Evolutionary conservation across 2,329 filamentous ascomycete genomes (phyloP), one percentile per base, ranked within the genome.

Genomic region (Talaromyces sp.): DNA sequence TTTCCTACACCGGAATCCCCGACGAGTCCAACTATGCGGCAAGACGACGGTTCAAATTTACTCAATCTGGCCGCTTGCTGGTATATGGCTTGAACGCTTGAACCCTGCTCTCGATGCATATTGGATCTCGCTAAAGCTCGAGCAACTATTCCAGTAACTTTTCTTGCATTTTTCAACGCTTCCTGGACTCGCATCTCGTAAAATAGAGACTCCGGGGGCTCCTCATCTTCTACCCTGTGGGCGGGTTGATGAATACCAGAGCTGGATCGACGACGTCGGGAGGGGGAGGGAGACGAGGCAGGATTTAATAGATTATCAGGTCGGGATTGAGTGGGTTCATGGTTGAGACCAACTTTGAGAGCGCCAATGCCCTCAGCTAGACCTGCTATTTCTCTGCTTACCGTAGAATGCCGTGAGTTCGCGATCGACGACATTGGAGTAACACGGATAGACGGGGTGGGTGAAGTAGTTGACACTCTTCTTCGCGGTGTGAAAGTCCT

Each of bases 211-310:
- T 62, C 31, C 27, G 60, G 60, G 49, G 60, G 60, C 45, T 62
- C 60, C 22, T 62, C 60, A 31, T 62, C 60, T 54, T 62, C 60
- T 62, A 62, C 60, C 31, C 22, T 62, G 35, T 62, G 60, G 10
- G 60, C 2, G 5, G 60, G 19, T 54, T 17, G 47, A 54, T 54
- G n/a, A 13, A 52, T 11, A 7, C 22, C 35, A 52, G 60, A 54
- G 22, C 60, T 31, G 22, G 60, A 62, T 62, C 60, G 60, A 39
- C 60, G 60, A 31, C 60, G 60, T 43, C 60, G 60, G 8, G 60
- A 62, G n/a, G 60, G 45, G 43, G 47, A 62, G 31, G 33, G 3
- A 11, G 60, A n/a, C 31, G 45, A 62, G 47, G n/a, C 60, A 41
- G 54, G 60, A 19, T 22, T 7, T 35, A 54, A 19, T 19, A 11